Base-by-base conservation (phyloP, 2,329 filamentous ascomycete genomes). In the Epicoccum nigrum region DNA sequence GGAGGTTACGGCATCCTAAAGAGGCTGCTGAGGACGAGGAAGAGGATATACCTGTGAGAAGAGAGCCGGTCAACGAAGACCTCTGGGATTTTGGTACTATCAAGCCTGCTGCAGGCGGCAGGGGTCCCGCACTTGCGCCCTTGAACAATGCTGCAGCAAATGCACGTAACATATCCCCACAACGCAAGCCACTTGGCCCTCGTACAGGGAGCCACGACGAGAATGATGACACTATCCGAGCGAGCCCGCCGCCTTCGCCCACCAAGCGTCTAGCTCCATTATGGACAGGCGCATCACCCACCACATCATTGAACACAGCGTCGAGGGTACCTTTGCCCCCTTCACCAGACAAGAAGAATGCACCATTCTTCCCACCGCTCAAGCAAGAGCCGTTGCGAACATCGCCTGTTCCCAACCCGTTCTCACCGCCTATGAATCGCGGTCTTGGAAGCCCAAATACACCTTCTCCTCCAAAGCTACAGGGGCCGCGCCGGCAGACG, bases 61-160 rank as follows among this genome's bases (percentile, higher is more conserved):
- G 73, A 43, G 72, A 76, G 28, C 74, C 78, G 1, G 82, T 86
- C 50, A 82, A 88, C 27, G 90, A 97, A 70, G 94, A 97, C 71
- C 85, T 97, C 69, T 99, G 94, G 94, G 94, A 99, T 73, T 99
- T 99, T 77, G 94, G 94, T 34, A 99, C 94, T 0, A 90, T 99
- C 44, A 84, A 92, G 49, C 86, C 95, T 5, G 86, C 87, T 25
- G 85, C 58, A 30, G 63, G 58, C 12, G 65, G 51, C 13, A 55
- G 68, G 23, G 82, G 84, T 21, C 85, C 86, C 54, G 81, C 81
- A 23, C 77, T 90, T 40, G 82, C 88, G 60, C 80, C 86, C 0
- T 85, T 96, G 86, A 92, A 90, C 59, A 90, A 92, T 54, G 87
- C 88, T 25, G 88, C 87, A 11, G 86, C 89, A 15, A 96, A 96